Evolutionary conservation across 345 rosid genomes (phyloP).

Genomic region (Rhodamnia rubescens): DNA sequence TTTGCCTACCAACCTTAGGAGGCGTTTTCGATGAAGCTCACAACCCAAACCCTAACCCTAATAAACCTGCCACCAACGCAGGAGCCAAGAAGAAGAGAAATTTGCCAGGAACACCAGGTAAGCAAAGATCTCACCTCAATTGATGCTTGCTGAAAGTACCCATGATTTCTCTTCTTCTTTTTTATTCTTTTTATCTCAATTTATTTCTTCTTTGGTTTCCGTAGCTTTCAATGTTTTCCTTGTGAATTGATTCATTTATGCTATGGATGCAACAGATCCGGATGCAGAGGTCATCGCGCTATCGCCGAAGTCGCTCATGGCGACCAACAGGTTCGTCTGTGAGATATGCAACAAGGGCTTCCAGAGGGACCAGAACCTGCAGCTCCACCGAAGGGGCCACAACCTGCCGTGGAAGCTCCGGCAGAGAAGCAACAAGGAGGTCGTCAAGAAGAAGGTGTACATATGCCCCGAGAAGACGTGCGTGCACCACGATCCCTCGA

Average conservation of each 20-base stretch:
- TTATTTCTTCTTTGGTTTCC: too few relatives aligned
- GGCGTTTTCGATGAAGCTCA: conserved; percentile 42
- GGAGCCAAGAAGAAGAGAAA: conserved; percentile 72
- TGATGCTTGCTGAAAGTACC: not conserved
- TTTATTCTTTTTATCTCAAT: too few relatives aligned
- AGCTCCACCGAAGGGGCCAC: conserved; percentile 92
- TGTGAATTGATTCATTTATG: not conserved
- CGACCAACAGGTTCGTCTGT: conserved; percentile 78
- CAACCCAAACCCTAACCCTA: conserved; percentile 59
- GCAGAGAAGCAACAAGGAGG: conserved; percentile 65
- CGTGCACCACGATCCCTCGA: conserved; percentile 74
- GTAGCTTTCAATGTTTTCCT: not conserved
- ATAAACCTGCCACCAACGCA: conserved; percentile 30
- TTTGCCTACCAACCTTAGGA: conserved; percentile 37
- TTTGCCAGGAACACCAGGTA: conserved; percentile 95
- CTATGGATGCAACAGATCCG: conserved; percentile 46
- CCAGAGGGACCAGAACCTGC: conserved; percentile 93
- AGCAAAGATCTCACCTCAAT: not conserved
- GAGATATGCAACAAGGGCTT: conserved; percentile 98
- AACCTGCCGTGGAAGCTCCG: conserved; percentile 93
- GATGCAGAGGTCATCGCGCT: conserved; percentile 95
- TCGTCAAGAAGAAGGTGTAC: conserved; percentile 64
- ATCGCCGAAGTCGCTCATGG: conserved; percentile 88
- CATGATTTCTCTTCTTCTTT: not conserved
- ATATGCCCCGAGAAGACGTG: conserved; percentile 89